Base-by-base conservation (phyloP, 2,329 filamentous ascomycete species). In the Pseudofabraea citricarpa region DNA sequence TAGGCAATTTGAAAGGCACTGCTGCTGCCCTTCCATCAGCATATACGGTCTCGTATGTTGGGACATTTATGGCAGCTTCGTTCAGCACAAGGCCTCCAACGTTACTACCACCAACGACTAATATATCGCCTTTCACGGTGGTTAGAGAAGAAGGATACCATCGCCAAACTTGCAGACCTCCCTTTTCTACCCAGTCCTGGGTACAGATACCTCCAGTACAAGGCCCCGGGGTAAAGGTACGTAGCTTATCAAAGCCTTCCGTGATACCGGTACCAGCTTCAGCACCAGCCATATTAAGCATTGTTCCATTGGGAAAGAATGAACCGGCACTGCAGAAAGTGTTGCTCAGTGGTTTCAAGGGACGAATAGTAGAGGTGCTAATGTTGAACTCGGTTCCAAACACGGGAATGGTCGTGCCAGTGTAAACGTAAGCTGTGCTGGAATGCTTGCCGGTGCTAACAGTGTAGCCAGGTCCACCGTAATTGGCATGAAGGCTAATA, bases 171-270 rank as follows among this genome's bases (percentile, higher is more conserved):
- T 40, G 38, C 22, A 40, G 24, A 18, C 15, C 19, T 10, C 15
- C 19, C 4, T 22, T 6, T 19, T 40, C 38, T 18, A 27, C 24
- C 38, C 38, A 40, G 38, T 40, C 38, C 13, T 15, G 18, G 21
- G 27, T 26, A 31, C 38, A 40, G 20, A 26, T n/a, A n/a, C n/a
- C 38, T 6, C 38, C 38, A 40, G 27, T 40, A 26, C 38, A 40
- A 31, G 38, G 38, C 7, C 38, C 38, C 12, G 38, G 13, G 20
- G 13, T 26, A 13, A 29, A 40, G 13, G 38, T 40, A 7, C 38
- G 18, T 16, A 40, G 22, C 38, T 40, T 40, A 26, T 40, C 38
- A 13, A 40, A 40, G 7, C 38, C 38, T 27, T 40, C 38, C 16
- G 38, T 16, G 18, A 40, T 10, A 13, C 38, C 38, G 9, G 38